Percentiles rank a stretch among this genome's conserved stretches.
These are phyloP conservation scores for Trichoderma arundinaceum DNA, from an alignment of 2,329 filamentous ascomycete genomes.

Conservation along the genomic window DNA sequence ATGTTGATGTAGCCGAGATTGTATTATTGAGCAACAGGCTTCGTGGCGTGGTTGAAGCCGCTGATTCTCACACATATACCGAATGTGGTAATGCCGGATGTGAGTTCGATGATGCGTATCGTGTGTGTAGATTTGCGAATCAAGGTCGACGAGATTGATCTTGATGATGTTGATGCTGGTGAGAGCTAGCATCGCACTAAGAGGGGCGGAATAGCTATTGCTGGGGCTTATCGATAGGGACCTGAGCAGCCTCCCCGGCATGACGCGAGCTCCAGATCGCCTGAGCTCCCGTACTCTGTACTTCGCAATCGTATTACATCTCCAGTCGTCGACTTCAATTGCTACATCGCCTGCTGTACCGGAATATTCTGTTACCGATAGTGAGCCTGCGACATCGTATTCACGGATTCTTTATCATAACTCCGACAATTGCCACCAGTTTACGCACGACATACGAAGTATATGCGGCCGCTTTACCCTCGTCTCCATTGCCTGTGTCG, in stretches of 20 bases:
- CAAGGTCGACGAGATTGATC: not conserved
- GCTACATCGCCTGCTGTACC: not conserved
- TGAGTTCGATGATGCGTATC: not conserved
- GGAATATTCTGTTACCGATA: not conserved
- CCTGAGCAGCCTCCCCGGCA: slow-evolving; percentile 7
- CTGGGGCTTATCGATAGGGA: slow-evolving; percentile 29
- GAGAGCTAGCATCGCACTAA: slow-evolving; percentile 7
- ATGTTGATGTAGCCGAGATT: not conserved
- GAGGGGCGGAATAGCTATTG: slow-evolving; percentile 18
- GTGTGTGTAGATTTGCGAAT: not conserved
- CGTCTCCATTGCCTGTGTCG: slow-evolving; percentile 4
- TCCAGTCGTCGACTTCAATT: not conserved
- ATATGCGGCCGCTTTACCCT: slow-evolving; percentile 14
- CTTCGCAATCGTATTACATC: not conserved
- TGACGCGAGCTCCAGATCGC: slow-evolving; percentile 25
- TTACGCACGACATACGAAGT: not conserved
- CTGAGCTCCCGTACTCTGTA: not conserved
- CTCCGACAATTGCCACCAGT: not conserved
- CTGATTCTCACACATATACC: no score
- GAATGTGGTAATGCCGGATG: no score
- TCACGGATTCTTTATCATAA: not conserved
- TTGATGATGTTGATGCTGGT: not conserved
- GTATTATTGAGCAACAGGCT: not conserved
- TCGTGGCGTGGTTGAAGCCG: no score
- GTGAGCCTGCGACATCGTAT: no score